These are phyloP conservation scores for Rhamnella rubrinervis DNA, from an alignment of 331 rosid species.

Conservation along the genomic window DNA sequence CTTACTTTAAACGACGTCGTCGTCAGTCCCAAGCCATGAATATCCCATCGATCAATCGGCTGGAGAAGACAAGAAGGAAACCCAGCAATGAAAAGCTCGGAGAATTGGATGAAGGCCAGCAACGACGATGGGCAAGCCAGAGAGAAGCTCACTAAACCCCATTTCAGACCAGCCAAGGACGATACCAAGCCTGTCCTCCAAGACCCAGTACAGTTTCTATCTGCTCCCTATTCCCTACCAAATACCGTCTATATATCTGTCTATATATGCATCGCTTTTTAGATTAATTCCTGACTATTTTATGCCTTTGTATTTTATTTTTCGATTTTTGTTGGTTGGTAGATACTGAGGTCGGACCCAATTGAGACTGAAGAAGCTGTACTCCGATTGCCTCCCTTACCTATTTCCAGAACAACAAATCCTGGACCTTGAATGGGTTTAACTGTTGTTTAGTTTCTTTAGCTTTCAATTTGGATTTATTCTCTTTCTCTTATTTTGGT, in stretches of 20 bases:
- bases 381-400: slow-evolving; percentile 66
- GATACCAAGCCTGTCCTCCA: slow-evolving; percentile 88
- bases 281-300: not conserved
- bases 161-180: slow-evolving; percentile 71
- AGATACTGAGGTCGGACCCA: slow-evolving; percentile 88
- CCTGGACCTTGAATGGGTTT: slow-evolving; percentile 29
- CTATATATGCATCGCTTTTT: not conserved
- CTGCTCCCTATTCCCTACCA: slow-evolving; percentile 14
- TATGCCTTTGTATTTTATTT: not conserved
- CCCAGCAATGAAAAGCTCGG: slow-evolving; percentile 39
- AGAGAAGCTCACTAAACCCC: slow-evolving; percentile 46
- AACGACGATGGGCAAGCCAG: slow-evolving; percentile 9
- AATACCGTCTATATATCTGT: not conserved
- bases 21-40: no score
- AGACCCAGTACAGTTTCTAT: slow-evolving; percentile 59
- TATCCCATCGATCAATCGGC: no score
- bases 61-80: no score
- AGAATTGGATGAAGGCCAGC: slow-evolving; percentile 35
- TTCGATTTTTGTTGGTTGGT: slow-evolving; percentile 8
- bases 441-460: no score
- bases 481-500: no score
- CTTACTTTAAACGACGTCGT: no score
- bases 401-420: slow-evolving; percentile 30
- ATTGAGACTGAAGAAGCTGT: slow-evolving; percentile 92
- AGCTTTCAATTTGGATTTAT: no score